Conservation (phyloP, 1,284 basidiomycete genomes). For the Papiliotrema terrestris region DNA sequence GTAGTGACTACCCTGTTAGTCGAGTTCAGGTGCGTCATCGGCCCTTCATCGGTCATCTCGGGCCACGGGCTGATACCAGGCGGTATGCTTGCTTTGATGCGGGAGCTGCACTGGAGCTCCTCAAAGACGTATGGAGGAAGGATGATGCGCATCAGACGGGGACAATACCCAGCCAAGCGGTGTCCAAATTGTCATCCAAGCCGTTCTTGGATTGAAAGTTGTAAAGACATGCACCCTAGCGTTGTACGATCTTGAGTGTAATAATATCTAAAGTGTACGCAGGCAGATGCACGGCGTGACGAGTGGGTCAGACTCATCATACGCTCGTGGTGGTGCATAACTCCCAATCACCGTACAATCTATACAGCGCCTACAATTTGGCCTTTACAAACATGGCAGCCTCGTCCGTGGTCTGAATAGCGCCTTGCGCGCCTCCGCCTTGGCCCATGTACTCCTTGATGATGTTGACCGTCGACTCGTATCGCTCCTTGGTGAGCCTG, state of each 20-base stretch:
- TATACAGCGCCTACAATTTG: conserved; percentile 8
- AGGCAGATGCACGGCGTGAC: too few relatives aligned
- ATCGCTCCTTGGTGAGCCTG: conserved; percentile 20
- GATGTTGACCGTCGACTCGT: conserved; percentile 17
- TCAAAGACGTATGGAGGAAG: conserved; percentile 30
- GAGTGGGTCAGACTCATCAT: too few relatives aligned
- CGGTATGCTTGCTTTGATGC: conserved; percentile 43
- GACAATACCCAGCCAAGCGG: conserved; percentile 20
- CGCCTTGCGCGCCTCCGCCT: conserved; percentile 1
- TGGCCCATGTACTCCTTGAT: conserved; percentile 25
- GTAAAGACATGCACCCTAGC: too few relatives aligned
- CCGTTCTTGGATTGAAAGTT: conserved; percentile 17
- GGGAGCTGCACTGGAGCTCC: conserved; percentile 24
- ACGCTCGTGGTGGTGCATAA: too few relatives aligned
- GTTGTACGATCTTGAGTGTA: too few relatives aligned
- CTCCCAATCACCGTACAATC: too few relatives aligned
- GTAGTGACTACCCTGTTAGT: conserved; percentile 32
- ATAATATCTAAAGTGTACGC: too few relatives aligned
- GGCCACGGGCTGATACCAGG: conserved; percentile 3
- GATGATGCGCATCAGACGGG: conserved; percentile 15
- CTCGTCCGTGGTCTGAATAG: conserved; percentile 13
- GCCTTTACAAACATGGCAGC: conserved; percentile 11
- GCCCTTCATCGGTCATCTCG: not conserved
- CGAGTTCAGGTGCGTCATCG: conserved; percentile 32
- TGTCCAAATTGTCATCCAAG: conserved; percentile 16